A percentile compares a stretch with the other conserved stretches of the same genome.
These are phyloP conservation scores for Vachellia collinsii DNA, from an alignment of 306 rosid species.

Conservation along the genomic window DNA sequence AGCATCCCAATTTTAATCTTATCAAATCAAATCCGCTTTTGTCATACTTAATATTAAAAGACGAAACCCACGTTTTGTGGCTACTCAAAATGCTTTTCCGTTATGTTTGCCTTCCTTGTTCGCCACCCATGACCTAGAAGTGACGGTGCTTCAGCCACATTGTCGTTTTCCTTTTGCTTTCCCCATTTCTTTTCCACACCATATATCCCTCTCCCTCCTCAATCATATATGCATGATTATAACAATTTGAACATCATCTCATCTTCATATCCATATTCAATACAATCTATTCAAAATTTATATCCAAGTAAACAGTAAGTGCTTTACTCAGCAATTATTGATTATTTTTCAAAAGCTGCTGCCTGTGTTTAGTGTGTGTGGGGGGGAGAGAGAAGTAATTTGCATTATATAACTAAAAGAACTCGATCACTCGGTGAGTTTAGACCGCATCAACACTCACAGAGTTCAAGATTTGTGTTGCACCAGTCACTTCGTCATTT, in stretches of 20 bases:
- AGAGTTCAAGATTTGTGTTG: too few species aligned
- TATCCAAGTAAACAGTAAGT: too few species aligned
- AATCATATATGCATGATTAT: background rate
- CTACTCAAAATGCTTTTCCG: background rate
- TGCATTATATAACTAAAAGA: too few species aligned
- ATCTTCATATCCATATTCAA: too few species aligned
- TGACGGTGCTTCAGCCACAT: background rate
- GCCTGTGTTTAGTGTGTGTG: too few species aligned
- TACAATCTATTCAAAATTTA: too few species aligned
- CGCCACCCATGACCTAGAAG: background rate
- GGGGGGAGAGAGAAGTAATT: too few species aligned
- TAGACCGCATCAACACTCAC: too few species aligned
- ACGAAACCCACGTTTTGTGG: slow-evolving; percentile 24
- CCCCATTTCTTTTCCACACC: background rate
- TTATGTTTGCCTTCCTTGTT: background rate
- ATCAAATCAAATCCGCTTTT: slow-evolving; percentile 12
- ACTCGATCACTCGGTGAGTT: too few species aligned
- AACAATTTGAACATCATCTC: background rate
- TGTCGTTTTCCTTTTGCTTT: slow-evolving; percentile 12
- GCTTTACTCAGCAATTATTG: too few species aligned
- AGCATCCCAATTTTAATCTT: slow-evolving; percentile 16
- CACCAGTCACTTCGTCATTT: too few species aligned
- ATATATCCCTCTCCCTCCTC: slow-evolving; percentile 12
- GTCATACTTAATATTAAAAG: slow-evolving; percentile 10
- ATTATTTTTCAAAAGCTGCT: too few species aligned